Evolutionary conservation across 495 filamentous ascomycete species (phyloP), one percentile per base, ranked within the genome.

Genomic region (Hypoxylon intermedium): DNA sequence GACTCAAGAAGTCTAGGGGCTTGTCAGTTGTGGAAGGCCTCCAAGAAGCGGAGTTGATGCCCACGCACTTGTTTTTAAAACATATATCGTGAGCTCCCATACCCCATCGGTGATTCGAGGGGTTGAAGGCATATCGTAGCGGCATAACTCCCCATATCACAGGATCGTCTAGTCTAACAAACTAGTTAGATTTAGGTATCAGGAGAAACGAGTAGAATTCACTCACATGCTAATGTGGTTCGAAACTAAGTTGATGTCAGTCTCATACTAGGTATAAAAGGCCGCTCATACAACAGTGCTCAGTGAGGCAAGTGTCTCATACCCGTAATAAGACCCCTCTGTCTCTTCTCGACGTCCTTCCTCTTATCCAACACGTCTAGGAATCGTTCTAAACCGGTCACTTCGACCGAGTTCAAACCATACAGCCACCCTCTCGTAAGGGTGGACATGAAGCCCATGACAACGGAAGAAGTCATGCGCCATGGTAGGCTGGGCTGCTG

Each of bases 171-270:
- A 97, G 78, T 40, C 93, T 98, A 70, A 47, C 11, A n/a, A 23
- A 53, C 45, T 51, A 37, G 43, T 67, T n/a, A 58, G 52, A 51
- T 15, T 28, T 0, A n/a, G 13, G 20, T 40, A 13, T 21, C 2
- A 30, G 43, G 18, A 48, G 48, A n/a, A n/a, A n/a, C n/a, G n/a
- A 44, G 50, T 21, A 31, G 15, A 40, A 16, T 50, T 24, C 9
- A 94, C 91, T 77, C 90, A 98, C 94, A 98, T 88, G 76, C 90
- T 92, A 59, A 91, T 83, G 74, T 98, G 94, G 73, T 98, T 98
- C 24, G 90, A 96, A 6, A 98, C 94, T 96, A 65, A 67, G 37
- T 26, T 48, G 19, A 23, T 5, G 41, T 44, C n/a, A 53, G 40
- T 60, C 21, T 54, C 16, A 62, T 50, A 11, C 19, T 38, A n/a